phyloP scores from a whole-genome alignment of 495 filamentous ascomycete genomes.

The Aspergillus haitiensis region DNA sequence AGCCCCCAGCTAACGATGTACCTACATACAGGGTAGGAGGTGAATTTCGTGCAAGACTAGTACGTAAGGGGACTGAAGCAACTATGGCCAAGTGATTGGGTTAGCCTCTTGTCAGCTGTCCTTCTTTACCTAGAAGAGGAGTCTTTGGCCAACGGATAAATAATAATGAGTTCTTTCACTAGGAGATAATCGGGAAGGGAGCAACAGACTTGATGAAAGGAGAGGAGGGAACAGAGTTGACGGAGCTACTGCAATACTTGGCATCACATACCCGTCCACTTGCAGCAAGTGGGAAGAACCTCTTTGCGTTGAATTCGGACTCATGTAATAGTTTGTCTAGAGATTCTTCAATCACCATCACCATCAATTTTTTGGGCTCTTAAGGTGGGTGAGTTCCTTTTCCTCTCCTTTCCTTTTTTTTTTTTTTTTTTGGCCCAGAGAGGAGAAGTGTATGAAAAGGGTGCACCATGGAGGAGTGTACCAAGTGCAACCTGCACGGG shows the following conservation, averaged over 20 bases:
- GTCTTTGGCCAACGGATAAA: neutral
- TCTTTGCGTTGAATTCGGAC: too few species aligned
- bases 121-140: slow-evolving; percentile 16
- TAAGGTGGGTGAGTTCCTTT: neutral
- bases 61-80: slow-evolving; percentile 3
- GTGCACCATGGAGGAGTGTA: neutral
- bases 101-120: slow-evolving; percentile 4
- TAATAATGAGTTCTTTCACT: neutral
- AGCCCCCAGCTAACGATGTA: neutral
- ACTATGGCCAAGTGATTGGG: slow-evolving; percentile 10
- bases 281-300: neutral
- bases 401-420: neutral
- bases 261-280: slow-evolving; percentile 11
- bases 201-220: neutral
- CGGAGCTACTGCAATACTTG: slow-evolving; percentile 2
- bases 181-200: neutral
- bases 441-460: neutral
- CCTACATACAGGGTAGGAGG: neutral
- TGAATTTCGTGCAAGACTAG: neutral
- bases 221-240: neutral
- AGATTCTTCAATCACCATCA: neutral
- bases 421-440: neutral
- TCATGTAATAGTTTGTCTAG: too few species aligned
- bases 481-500: neutral
- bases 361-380: neutral